These are phyloP conservation scores for Pleurotus tuber-regium DNA, from an alignment of 768 basidiomycete genomes.

Conservation along the genomic window DNA sequence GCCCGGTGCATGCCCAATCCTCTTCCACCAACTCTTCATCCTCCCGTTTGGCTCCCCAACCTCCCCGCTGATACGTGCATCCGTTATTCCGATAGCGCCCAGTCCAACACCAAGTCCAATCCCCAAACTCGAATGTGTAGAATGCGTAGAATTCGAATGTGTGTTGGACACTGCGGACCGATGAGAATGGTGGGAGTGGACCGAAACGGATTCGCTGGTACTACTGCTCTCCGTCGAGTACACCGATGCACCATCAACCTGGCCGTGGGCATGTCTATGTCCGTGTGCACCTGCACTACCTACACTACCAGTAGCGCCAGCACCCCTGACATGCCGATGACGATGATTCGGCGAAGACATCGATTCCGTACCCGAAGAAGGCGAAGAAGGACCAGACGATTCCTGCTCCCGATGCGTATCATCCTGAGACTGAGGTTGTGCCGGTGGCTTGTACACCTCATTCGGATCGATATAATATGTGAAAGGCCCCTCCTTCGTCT, in stretches of 20 bases:
- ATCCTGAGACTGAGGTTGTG: too few species aligned
- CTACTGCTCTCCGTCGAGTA: constrained; percentile 7
- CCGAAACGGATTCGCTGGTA: constrained; percentile 8
- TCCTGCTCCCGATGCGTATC: background rate
- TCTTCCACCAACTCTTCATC: constrained; percentile 9
- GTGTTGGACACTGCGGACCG: constrained; percentile 16
- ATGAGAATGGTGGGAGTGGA: constrained; percentile 1
- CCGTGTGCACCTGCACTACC: too few species aligned
- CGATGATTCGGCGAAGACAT: background rate
- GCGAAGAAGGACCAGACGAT: background rate
- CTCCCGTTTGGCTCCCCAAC: constrained; percentile 2
- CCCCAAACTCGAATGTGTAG: constrained; percentile 19
- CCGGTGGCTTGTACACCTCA: constrained; percentile 7
- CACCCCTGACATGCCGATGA: too few species aligned
- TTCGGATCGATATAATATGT: constrained; percentile 32
- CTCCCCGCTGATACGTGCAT: background rate
- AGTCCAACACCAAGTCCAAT: constrained; percentile 23
- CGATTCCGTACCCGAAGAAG: background rate
- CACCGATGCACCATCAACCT: constrained; percentile 9
- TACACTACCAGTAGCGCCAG: too few species aligned
- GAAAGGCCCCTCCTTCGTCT: constrained; percentile 38
- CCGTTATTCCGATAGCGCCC: constrained; percentile 15
- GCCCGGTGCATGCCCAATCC: background rate
- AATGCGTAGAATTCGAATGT: background rate
- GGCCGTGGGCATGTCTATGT: background rate